A percentile compares a stretch with the other conserved stretches of the same genome.
Conservation (phyloP, 768 basidiomycete species). For the Calocybe indica region DNA sequence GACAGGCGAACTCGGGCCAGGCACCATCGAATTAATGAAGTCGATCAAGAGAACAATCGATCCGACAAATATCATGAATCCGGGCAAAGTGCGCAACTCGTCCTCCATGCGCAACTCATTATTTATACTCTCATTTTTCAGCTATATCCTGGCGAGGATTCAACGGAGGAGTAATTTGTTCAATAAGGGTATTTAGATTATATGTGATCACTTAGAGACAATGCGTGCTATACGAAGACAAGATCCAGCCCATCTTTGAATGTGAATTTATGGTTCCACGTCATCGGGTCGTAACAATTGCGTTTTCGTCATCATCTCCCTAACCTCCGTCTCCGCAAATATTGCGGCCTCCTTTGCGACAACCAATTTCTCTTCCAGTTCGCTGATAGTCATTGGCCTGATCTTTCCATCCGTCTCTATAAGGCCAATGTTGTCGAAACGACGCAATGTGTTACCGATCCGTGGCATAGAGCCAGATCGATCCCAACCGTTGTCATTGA, state of each 20-base stretch:
- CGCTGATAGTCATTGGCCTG: slow-evolving; percentile 57
- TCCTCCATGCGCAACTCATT: not conserved
- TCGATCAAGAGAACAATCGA: slow-evolving; percentile 78
- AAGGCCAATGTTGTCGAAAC: slow-evolving; percentile 64
- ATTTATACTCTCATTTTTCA: not conserved
- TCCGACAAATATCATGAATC: slow-evolving; percentile 79
- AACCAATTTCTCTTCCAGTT: slow-evolving; percentile 68
- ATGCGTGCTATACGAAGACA: too few species aligned
- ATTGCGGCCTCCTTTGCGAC: slow-evolving; percentile 68
- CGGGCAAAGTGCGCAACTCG: slow-evolving; percentile 53
- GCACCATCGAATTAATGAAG: slow-evolving; percentile 82
- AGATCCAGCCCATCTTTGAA: too few species aligned
- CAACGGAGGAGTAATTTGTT: too few species aligned
- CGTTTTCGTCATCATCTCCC: slow-evolving; percentile 68
- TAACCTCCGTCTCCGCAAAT: slow-evolving; percentile 69
- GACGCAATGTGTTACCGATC: slow-evolving; percentile 57
- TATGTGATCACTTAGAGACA: too few species aligned
- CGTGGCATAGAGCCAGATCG: slow-evolving; percentile 61
- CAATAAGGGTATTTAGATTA: too few species aligned
- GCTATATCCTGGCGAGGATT: not conserved
- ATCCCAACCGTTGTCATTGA: slow-evolving; percentile 87
- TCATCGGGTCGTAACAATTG: slow-evolving; percentile 46
- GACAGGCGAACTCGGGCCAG: slow-evolving; percentile 72
- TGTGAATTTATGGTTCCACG: slow-evolving; percentile 1
- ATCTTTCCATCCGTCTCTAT: slow-evolving; percentile 40